Evolutionary conservation across 768 basidiomycete species (phyloP).

Genomic region (Mycena metata): DNA sequence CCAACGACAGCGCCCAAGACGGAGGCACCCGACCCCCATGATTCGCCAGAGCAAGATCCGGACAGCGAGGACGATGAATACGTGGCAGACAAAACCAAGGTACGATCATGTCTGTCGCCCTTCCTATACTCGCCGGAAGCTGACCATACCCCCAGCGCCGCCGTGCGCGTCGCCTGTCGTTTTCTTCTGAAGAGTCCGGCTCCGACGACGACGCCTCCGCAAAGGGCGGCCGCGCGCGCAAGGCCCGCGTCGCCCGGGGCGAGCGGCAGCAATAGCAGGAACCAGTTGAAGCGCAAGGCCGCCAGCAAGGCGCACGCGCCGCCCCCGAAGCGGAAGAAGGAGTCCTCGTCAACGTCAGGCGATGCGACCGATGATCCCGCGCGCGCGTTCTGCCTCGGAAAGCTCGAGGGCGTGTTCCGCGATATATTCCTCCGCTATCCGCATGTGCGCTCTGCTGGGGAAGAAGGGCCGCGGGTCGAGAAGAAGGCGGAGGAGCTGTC

Average conservation of each 20-base stretch:
- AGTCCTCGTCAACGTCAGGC: constrained; percentile 40
- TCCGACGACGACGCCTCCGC: constrained; percentile 51
- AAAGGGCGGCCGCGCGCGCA: constrained; percentile 42
- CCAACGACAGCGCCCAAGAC: constrained; percentile 48
- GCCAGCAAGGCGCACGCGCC: constrained; percentile 52
- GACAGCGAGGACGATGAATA: constrained; percentile 85
- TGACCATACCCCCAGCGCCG: constrained; percentile 52
- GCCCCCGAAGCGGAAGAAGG: constrained; percentile 64
- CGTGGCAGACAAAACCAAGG: constrained; percentile 57
- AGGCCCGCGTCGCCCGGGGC: constrained; percentile 42
- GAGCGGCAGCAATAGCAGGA: constrained; percentile 13
- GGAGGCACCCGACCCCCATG: constrained; percentile 29
- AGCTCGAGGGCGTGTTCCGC: constrained; percentile 78
- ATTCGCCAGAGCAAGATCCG: constrained; percentile 55
- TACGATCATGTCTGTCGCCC: constrained; percentile 39
- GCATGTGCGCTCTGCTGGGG: constrained; percentile 56
- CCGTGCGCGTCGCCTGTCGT: constrained; percentile 53
- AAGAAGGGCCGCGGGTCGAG: constrained; percentile 48
- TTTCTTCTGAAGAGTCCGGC: constrained; percentile 58
- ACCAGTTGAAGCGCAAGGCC: constrained; percentile 68
- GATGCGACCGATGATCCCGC: constrained; percentile 74
- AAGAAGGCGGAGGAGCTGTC: constrained; percentile 68
- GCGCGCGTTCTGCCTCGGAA: constrained; percentile 84
- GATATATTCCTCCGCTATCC: constrained; percentile 83
- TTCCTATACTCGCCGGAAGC: constrained; percentile 25